Evolutionary conservation across 192 early-diverging fungal genomes (phyloP).

Genomic region (Geranomyces variabilis): DNA sequence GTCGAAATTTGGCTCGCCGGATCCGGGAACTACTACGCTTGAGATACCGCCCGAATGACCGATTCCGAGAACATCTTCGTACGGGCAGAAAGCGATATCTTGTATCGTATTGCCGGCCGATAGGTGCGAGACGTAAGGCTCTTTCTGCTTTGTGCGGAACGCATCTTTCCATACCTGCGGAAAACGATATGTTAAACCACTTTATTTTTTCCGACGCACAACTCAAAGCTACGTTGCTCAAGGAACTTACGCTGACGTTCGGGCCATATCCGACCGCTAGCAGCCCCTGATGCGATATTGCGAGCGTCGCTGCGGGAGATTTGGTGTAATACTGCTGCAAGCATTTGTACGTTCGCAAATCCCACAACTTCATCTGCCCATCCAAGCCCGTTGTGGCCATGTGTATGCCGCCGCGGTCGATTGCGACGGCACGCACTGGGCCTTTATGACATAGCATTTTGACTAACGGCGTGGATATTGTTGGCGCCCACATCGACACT

Average conservation of each 20-base stretch:
- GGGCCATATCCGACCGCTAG: constrained; percentile 82
- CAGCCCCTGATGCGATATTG: constrained; percentile 83
- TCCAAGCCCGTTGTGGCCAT: constrained; percentile 94
- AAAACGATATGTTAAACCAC: constrained; percentile 8
- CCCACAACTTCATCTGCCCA: constrained; percentile 90
- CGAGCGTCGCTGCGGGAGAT: constrained; percentile 75
- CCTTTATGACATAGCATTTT: constrained; percentile 94
- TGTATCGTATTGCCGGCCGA: constrained; percentile 56
- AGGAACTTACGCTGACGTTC: constrained; percentile 62
- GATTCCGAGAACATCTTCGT: constrained; percentile 91
- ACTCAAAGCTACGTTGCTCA: no score
- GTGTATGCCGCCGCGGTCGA: constrained; percentile 72
- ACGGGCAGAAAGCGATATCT: constrained; percentile 82
- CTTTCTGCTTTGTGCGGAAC: constrained; percentile 68
- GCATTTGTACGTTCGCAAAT: constrained; percentile 80
- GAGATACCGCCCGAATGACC: constrained; percentile 80
- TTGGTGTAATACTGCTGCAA: constrained; percentile 82
- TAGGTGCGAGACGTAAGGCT: constrained; percentile 88
- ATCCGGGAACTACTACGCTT: constrained; percentile 81
- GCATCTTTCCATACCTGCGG: constrained; percentile 86
- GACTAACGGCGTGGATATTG: constrained; percentile 79
- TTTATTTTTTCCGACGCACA: not conserved
- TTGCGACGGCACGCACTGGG: constrained; percentile 81
- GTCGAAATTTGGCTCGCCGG: constrained; percentile 99
- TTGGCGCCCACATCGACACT: constrained; percentile 91